These are phyloP conservation scores for Hypoxylon sp. DNA, from an alignment of 2,329 filamentous ascomycete species.

Conservation along the genomic window DNA sequence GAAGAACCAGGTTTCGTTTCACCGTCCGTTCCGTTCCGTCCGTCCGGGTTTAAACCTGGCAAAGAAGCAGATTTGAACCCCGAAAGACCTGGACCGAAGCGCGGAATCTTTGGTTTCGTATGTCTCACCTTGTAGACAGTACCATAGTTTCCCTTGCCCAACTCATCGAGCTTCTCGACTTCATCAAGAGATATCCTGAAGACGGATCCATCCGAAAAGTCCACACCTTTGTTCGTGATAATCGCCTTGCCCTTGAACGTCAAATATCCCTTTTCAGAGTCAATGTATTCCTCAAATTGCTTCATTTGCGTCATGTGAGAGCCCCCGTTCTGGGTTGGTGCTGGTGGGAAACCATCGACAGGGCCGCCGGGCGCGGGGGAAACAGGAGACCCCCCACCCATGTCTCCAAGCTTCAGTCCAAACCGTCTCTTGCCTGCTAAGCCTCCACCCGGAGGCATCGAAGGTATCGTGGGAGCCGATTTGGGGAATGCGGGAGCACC, in stretches of 20 bases:
- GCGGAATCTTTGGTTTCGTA: slow-evolving; percentile 68
- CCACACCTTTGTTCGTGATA: slow-evolving; percentile 87
- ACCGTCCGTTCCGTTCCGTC: slow-evolving; percentile 43
- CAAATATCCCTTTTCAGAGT: slow-evolving; percentile 88
- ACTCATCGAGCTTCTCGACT: slow-evolving; percentile 88
- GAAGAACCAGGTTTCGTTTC: slow-evolving; percentile 55
- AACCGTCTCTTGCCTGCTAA: slow-evolving; percentile 71
- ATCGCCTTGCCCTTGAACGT: slow-evolving; percentile 93
- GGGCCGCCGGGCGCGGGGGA: slow-evolving; percentile 49
- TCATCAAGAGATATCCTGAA: slow-evolving; percentile 95
- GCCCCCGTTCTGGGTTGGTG: slow-evolving; percentile 47
- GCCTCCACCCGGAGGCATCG: slow-evolving; percentile 42
- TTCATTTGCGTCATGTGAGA: slow-evolving; percentile 60
- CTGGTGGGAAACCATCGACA: slow-evolving; percentile 49
- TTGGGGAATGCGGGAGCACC: slow-evolving; percentile 58
- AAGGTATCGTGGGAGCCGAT: slow-evolving; percentile 61
- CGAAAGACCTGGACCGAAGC: slow-evolving; percentile 67
- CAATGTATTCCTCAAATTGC: slow-evolving; percentile 80
- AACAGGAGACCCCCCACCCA: slow-evolving; percentile 52
- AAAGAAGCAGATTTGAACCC: slow-evolving; percentile 55
- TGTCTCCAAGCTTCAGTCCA: slow-evolving; percentile 69
- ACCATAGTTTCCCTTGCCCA: slow-evolving; percentile 98
- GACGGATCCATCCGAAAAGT: slow-evolving; percentile 87
- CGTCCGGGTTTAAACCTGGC: slow-evolving; percentile 47
- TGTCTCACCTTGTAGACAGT: slow-evolving; percentile 97